Conservation (phyloP, 2,329 filamentous ascomycete species). For the Aspergillus quadrilineatus region DNA sequence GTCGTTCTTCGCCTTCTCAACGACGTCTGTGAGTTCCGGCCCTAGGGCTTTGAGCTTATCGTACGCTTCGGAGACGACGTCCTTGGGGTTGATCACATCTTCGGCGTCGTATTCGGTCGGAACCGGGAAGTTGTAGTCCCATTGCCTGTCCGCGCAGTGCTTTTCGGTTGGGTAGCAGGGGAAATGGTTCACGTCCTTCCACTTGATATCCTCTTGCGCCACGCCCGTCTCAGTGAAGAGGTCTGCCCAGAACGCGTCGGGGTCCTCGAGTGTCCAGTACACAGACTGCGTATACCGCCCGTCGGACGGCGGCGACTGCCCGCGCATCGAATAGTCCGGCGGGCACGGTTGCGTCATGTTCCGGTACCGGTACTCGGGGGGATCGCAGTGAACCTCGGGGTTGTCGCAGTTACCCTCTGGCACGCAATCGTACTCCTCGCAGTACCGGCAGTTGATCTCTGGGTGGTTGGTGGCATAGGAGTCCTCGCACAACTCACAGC, state of each 20-base stretch:
- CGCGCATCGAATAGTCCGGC: background rate
- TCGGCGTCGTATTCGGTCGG: background rate
- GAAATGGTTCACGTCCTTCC: background rate
- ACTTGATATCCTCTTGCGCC: background rate
- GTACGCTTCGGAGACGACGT: background rate
- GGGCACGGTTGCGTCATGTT: background rate
- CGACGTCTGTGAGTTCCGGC: background rate
- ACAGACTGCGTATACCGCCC: background rate
- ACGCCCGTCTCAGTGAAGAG: slow-evolving; percentile 2
- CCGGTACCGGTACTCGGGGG: background rate
- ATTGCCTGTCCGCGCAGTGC: background rate
- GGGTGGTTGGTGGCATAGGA: too few species aligned
- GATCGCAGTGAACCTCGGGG: background rate
- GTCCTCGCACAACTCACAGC: background rate
- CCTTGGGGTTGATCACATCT: slow-evolving; percentile 3
- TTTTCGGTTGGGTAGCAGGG: background rate
- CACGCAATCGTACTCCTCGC: background rate
- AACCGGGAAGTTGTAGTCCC: slow-evolving; percentile 8
- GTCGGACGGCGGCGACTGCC: background rate
- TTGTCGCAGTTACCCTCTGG: background rate
- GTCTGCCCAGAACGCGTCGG: slow-evolving; percentile 2
- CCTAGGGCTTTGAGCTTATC: background rate
- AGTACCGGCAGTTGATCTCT: too few species aligned
- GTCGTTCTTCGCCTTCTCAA: background rate
- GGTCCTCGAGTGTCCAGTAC: slow-evolving; percentile 4